These are phyloP conservation scores for Collybiopsis confluens DNA, from an alignment of 768 basidiomycete species.

Conservation along the genomic window DNA sequence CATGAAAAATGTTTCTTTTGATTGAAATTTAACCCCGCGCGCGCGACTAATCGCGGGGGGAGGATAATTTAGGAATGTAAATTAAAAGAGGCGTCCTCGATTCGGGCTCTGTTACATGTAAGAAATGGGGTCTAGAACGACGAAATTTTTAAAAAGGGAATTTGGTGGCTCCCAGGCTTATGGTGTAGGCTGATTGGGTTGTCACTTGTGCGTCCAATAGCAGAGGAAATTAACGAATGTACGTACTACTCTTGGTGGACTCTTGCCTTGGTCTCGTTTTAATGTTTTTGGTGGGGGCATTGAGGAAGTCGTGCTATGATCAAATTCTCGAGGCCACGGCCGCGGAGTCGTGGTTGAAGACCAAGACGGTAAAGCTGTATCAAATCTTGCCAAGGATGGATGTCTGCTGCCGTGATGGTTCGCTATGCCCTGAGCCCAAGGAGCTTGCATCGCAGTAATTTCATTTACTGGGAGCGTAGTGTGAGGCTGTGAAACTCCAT, in stretches of 20 bases:
- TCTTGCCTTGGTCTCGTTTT: neutral
- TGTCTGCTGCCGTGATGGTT: neutral
- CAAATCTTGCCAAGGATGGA: neutral
- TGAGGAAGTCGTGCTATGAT: neutral
- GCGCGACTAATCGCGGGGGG: no score
- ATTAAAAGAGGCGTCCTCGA: no score
- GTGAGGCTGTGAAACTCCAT: neutral
- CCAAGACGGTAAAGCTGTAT: conserved; percentile 1
- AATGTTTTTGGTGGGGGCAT: neutral
- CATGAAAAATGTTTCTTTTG: no score
- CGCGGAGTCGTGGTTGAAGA: neutral
- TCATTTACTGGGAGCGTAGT: neutral
- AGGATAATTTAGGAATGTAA: no score
- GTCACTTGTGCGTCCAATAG: neutral
- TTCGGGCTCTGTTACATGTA: no score
- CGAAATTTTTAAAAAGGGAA: neutral
- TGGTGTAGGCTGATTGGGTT: neutral
- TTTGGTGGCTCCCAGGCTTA: neutral
- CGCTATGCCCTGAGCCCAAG: neutral
- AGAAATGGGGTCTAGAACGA: neutral
- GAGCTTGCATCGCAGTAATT: neutral
- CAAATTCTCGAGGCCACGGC: neutral
- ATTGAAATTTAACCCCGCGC: no score
- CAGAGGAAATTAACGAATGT: neutral
- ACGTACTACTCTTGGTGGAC: neutral